Conservation (phyloP, 2,329 filamentous ascomycete genomes). For the Claviceps sp. region DNA sequence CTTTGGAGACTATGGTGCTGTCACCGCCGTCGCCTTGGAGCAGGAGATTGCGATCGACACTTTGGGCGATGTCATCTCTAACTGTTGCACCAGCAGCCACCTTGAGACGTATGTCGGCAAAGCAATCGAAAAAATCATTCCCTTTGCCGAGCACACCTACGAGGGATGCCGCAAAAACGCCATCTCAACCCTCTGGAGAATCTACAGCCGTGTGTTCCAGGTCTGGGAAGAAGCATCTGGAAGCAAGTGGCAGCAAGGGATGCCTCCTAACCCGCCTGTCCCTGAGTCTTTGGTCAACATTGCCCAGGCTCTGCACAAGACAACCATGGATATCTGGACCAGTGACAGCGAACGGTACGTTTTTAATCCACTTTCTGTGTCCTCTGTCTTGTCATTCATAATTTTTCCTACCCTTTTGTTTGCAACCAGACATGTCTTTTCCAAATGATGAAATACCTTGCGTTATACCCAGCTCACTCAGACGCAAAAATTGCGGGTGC, state of each 20-base stretch:
- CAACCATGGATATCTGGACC: conserved; percentile 73
- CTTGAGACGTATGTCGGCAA: conserved; percentile 74
- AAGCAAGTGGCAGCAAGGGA: conserved; percentile 77
- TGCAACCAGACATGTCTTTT: background rate
- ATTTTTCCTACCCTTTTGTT: conserved; percentile 2
- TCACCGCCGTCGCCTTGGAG: conserved; percentile 82
- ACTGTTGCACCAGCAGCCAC: conserved; percentile 64
- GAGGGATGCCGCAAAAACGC: conserved; percentile 90
- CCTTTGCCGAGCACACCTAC: conserved; percentile 76
- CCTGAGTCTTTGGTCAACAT: conserved; percentile 70
- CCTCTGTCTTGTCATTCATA: conserved; percentile 8
- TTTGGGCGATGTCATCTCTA: conserved; percentile 79
- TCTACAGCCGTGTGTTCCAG: conserved; percentile 81
- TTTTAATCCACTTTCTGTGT: background rate
- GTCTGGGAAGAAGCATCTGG: conserved; percentile 63
- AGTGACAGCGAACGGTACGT: conserved; percentile 92
- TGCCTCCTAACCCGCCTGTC: conserved; percentile 72
- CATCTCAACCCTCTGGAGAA: conserved; percentile 82
- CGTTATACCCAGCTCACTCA: conserved; percentile 99
- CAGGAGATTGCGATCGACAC: conserved; percentile 97
- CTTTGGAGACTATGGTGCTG: conserved; percentile 71
- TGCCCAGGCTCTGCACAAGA: conserved; percentile 70
- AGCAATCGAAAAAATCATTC: conserved; percentile 68
- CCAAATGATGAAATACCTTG: conserved; percentile 75
- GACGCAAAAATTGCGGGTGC: conserved; percentile 75